Evolutionary conservation across 768 basidiomycete species (phyloP), one percentile per base, ranked within the genome.

Genomic region (Jaapia argillacea): DNA sequence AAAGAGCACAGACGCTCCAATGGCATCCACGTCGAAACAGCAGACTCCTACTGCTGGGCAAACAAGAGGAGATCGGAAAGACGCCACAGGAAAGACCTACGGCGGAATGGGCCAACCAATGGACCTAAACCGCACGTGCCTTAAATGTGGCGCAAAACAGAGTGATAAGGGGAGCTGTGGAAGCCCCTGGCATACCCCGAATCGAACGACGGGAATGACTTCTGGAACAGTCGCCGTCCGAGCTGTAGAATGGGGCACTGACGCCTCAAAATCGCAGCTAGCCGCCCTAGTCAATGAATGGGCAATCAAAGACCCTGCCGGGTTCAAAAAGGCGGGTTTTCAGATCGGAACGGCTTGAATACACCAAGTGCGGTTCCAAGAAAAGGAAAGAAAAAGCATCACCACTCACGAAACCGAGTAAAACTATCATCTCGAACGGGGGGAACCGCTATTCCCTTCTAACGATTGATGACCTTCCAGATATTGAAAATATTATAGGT

Each of bases 81-180:
- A 33, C 28, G 28, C 10, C n/a, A 47, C 43, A 10, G 46, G 51
- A 2, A 36, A 41, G 5, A 48, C 45, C 2, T 53, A 35, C 5
- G 23, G 41, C 2, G 51, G 53, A 3, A 44, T 41, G 4, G 53
- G 53, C 4, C 45, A 52, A 31, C 48, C 46, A 10, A 54, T 52
- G 51, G 53, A 54, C 18, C 6, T 54, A 1, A 44, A 48, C 27
- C 33, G 35, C 6, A 37, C 43, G 6, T 39, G 45, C 40, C 2
- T 22, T 5, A 40, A 46, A 16, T 40, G 46, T 6, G 23, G 25
- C 6, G 41, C 31, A 5, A 50, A 46, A 25, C 42, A 47, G 12
- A 43, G 27, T n/a, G 42, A 47, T 2, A 36, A 13, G 14, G 43
- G 41, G 13, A 26, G 46, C 4, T 54, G 48, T 43, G 23, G 40